A percentile compares a stretch with the other conserved stretches of the same genome.
These are phyloP conservation scores for Leucosporidium creatinivorum DNA, from an alignment of 768 basidiomycete genomes.

Conservation along the genomic window DNA sequence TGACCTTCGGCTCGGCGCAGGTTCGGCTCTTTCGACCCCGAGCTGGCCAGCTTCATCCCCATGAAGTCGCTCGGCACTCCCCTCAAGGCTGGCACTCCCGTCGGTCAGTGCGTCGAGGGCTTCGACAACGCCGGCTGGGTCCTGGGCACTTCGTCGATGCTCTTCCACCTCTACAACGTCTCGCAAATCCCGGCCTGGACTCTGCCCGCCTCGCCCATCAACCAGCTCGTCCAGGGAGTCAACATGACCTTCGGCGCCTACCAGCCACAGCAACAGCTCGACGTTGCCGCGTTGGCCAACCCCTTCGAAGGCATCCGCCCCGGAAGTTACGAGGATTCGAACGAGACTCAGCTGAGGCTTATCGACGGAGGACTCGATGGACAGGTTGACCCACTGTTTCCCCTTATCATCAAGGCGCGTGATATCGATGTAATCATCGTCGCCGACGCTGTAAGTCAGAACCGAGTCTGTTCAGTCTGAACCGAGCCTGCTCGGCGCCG, in stretches of 20 bases:
- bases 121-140: constrained; percentile 48
- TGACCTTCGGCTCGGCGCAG: not conserved
- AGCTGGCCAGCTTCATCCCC: constrained; percentile 45
- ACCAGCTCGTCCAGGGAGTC: not conserved
- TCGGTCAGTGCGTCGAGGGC: constrained; percentile 24
- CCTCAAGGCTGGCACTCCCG: not conserved
- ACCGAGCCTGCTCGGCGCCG: constrained; percentile 34
- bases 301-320: constrained; percentile 44
- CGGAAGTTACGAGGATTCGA: constrained; percentile 52
- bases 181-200: not conserved
- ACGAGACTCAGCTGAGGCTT: constrained; percentile 52
- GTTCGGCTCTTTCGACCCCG: constrained; percentile 65
- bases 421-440: constrained; percentile 67
- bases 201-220: not conserved
- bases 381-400: constrained; percentile 64
- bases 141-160: constrained; percentile 58
- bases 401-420: constrained; percentile 61
- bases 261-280: constrained; percentile 1
- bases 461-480: not conserved
- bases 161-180: constrained; percentile 35
- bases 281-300: not conserved
- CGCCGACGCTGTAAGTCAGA: constrained; percentile 57
- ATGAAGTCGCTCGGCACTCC: not conserved
- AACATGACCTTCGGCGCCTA: not conserved
- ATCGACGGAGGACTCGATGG: constrained; percentile 63